These are phyloP conservation scores for Medicago arabica DNA, from an alignment of 306 rosid species.

Conservation along the genomic window DNA sequence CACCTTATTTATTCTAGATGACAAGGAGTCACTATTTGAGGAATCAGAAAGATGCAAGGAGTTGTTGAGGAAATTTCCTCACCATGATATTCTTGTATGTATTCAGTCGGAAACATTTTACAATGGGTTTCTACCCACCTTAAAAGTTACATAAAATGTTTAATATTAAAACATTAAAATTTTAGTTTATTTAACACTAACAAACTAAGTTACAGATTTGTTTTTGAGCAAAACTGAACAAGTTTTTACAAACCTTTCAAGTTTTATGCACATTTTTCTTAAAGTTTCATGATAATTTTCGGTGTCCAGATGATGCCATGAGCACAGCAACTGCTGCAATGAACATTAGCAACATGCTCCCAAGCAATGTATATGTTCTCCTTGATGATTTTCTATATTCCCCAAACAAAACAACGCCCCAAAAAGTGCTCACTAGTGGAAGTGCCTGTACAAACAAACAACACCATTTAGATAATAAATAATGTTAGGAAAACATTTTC, in stretches of 20 bases:
- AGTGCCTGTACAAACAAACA: slow-evolving; percentile 63
- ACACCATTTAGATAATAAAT: slow-evolving; percentile 6
- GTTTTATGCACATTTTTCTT: background rate
- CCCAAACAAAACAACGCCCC: slow-evolving; percentile 82
- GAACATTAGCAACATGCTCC: slow-evolving; percentile 78
- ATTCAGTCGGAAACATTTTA: too few relatives aligned
- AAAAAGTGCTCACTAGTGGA: slow-evolving; percentile 92
- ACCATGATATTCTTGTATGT: too few relatives aligned
- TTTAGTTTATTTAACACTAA: too few relatives aligned
- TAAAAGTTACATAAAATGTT: too few relatives aligned
- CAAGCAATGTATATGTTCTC: slow-evolving; percentile 67
- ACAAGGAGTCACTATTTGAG: too few relatives aligned
- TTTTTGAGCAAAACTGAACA: too few relatives aligned
- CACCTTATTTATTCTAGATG: too few relatives aligned
- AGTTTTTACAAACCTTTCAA: background rate
- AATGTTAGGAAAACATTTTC: background rate
- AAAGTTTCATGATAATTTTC: slow-evolving; percentile 51
- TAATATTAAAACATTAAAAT: too few relatives aligned
- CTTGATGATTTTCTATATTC: slow-evolving; percentile 83
- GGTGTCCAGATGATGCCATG: slow-evolving; percentile 84
- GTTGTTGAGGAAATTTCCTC: too few relatives aligned
- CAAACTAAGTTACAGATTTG: background rate
- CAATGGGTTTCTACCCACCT: too few relatives aligned
- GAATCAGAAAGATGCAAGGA: too few relatives aligned
- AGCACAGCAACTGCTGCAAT: slow-evolving; percentile 72